Evolutionary conservation across 2,329 filamentous ascomycete genomes (phyloP), one percentile per base, ranked within the genome.

Genomic region (Fusarium illudens): DNA sequence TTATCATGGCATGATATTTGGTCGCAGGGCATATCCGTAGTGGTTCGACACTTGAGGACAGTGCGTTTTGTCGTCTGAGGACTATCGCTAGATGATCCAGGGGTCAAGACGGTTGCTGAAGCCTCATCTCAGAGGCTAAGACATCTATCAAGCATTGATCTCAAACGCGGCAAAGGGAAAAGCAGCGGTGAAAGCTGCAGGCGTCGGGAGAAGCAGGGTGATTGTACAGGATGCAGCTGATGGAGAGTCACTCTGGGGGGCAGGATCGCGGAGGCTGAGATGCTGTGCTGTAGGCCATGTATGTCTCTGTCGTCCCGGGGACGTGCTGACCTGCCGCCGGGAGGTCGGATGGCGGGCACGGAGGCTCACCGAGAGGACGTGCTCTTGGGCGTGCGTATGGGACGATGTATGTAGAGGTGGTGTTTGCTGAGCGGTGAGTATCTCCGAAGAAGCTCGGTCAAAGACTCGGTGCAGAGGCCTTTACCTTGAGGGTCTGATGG

Each of bases 141-240:
- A 46, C 6, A n/a, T n/a, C n/a, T n/a, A n/a, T n/a, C 39, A 12
- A 27, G 27, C 9, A 15, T 17, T 27, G 25, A 46, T 27, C 39
- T 46, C 17, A 33, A 52, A 29, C 44, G 5, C 19, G 33, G 46
- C 19, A 58, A 53, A 60, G 57, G 19, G 36, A 37, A 34, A 50
- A 60, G 63, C 57, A 46, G 68, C 71, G 68, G 71, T 73, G 64
- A 73, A 67, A 68, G 12, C 37, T 61, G 68, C 50, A 64, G 39
- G 30, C 36, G 34, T 70, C 71, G 68, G 71, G 48, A 73, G 68
- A 73, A 71, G 58, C 62, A 73, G 71, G 71, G 60, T 63, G 53
- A 60, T 37, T 48, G 17, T 34, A 25, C 32, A 29, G 37, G 19
- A 27, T 36, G 42, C 36, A 36, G 42, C 33, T 27, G 22, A 53